Base-by-base conservation (phyloP, 192 early-diverging fungal species). In the Backusella macrospora region DNA sequence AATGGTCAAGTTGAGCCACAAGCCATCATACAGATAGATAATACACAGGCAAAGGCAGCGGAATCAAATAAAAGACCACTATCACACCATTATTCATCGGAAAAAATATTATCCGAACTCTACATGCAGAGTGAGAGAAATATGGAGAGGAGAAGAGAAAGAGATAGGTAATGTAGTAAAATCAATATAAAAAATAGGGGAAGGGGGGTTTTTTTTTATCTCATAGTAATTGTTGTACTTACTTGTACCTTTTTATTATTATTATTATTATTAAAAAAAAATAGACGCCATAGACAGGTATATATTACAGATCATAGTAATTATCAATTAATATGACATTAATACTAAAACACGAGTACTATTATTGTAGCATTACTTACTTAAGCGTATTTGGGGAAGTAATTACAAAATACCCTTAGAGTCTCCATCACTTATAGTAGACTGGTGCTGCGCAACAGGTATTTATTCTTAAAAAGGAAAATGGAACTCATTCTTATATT, bases 211-310 rank as follows among this genome's bases (percentile, higher is more conserved):
- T n/a, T 12, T 12, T 2, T 46, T 46, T 46, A 46, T 34, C 29
- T 34, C 29, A 34, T 34, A 34, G 29, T 34, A 34, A 34, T 34
- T 34, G 0, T 34, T 34, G 29, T 34, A 2, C 29, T 34, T 34
- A 34, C 29, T 34, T 34, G 29, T n/a, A n/a, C n/a, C 29, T 34
- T 2, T 46, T 46, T 55, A 21, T 55, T 10, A 4, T 23, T 9
- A 21, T 12, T 55, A 10, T 21, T n/a, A 26, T 21, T 55, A 55
- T 10, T 15, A 21, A 21, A 12, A 52, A 55, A 55, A 9, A 12
- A 55, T 23, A 55, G 49, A 55, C 49, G 49, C 12, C 49, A 55
- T 55, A 55, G 49, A 55, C 49, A 55, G 49, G 49, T 55, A 55
- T 55, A 49, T 7, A 6, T n/a, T n/a, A 49, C 16, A 49, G 4